Conservation (phyloP, 306 rosid genomes). For the Sesbania bispinosa region DNA sequence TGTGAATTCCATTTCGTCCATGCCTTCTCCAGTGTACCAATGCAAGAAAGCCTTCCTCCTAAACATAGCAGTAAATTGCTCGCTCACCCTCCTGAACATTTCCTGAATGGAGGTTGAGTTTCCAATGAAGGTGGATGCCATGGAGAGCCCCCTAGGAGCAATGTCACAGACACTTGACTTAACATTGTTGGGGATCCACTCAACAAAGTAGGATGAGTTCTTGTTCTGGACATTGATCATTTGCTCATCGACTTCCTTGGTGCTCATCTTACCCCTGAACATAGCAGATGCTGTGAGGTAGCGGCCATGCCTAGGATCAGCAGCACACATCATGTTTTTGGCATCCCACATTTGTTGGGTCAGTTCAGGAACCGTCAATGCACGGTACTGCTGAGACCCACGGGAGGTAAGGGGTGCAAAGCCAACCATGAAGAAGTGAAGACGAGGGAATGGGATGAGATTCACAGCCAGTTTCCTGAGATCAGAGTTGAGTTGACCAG, state of each 20-base stretch:
- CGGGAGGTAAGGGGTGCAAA: slow-evolving; percentile 62
- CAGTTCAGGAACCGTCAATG: slow-evolving; percentile 54
- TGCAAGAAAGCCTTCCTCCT: slow-evolving; percentile 71
- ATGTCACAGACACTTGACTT: slow-evolving; percentile 64
- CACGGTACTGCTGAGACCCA: slow-evolving; percentile 59
- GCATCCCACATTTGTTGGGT: slow-evolving; percentile 68
- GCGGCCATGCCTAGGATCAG: slow-evolving; percentile 57
- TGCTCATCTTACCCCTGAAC: slow-evolving; percentile 66
- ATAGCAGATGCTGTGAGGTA: slow-evolving; percentile 57
- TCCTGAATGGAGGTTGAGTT: slow-evolving; percentile 61
- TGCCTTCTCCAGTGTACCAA: slow-evolving; percentile 64
- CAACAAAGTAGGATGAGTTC: slow-evolving; percentile 61
- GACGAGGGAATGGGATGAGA: slow-evolving; percentile 58
- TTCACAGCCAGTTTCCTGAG: slow-evolving; percentile 54
- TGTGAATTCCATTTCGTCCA: slow-evolving; percentile 67
- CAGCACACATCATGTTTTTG: slow-evolving; percentile 66
- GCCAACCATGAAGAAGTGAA: slow-evolving; percentile 62
- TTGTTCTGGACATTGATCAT: slow-evolving; percentile 58
- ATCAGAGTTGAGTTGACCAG: slow-evolving; percentile 61
- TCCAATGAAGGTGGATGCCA: slow-evolving; percentile 60
- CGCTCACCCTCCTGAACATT: slow-evolving; percentile 63
- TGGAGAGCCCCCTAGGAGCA: slow-evolving; percentile 59
- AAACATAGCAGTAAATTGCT: slow-evolving; percentile 60
- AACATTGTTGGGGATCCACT: slow-evolving; percentile 62
- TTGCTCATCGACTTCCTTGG: slow-evolving; percentile 59